phyloP scores from a whole-genome alignment of 305 asterid genomes.

The Fraxinus latifolia region DNA sequence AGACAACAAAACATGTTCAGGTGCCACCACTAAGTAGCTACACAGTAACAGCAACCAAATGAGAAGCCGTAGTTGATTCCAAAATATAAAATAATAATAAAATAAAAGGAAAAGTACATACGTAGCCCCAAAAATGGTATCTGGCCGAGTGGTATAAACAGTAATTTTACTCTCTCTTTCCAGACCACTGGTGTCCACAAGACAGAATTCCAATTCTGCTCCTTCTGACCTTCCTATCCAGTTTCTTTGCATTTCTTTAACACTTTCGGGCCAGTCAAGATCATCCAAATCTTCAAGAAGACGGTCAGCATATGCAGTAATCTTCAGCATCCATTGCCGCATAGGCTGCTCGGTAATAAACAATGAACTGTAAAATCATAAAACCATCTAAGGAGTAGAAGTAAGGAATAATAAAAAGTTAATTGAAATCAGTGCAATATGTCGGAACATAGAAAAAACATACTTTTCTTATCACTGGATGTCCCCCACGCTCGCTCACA shows the following conservation, averaged over 20 bases:
- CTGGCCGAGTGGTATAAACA: conserved; percentile 92
- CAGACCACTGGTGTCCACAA: conserved; percentile 40
- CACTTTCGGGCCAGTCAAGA: conserved; percentile 98
- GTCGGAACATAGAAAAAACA: conserved; percentile 18
- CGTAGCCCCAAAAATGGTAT: conserved; percentile 98
- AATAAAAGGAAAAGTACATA: conserved; percentile 33
- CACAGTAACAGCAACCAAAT: conserved; percentile 28
- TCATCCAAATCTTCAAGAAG: conserved; percentile 91
- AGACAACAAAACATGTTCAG: conserved; percentile 72
- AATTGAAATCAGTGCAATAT: conserved; percentile 12
- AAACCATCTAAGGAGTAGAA: conserved; percentile 61
- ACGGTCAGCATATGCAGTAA: conserved; percentile 95
- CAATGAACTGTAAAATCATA: conserved; percentile 92
- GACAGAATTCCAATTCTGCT: conserved; percentile 73
- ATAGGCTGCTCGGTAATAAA: conserved; percentile 99
- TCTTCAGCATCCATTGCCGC: conserved; percentile 99
- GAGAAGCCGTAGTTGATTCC: conserved; percentile 18
- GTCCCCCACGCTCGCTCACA: conserved; percentile 97
- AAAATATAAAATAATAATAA: conserved; percentile 12
- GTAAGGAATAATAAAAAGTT: conserved; percentile 36
- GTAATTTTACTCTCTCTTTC: conserved; percentile 53
- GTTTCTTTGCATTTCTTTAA: conserved; percentile 98
- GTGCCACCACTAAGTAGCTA: conserved; percentile 91
- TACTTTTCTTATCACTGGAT: conserved; percentile 92
- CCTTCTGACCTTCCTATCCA: conserved; percentile 99